Base-by-base conservation (phyloP, 257 asterid species). In the Petunia secreta region DNA sequence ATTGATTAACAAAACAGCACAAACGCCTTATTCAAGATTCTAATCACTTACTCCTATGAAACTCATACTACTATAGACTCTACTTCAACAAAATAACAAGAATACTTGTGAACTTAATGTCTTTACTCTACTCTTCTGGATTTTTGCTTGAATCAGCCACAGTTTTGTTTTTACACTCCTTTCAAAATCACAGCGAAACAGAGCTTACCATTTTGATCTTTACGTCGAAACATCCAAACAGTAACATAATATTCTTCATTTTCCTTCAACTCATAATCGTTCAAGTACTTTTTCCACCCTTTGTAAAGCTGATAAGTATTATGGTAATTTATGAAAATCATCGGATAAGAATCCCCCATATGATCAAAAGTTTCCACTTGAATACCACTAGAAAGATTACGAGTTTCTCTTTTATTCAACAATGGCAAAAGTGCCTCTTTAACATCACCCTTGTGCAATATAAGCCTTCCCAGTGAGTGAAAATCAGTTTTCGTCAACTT, bases 181-280 rank as follows among this genome's bases (percentile, higher is more conserved):
- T 36, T n/a, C 10, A 15, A 4, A 2, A 16, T 38, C 60, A 83
- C 2, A 57, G 71, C 75, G 54, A 83, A 79, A 25, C 86, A 79
- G 0, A 80, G 39, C 1, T 3, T 4, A 2, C 11, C 10, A 8
- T 25, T 41, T 1, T 25, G 25, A 25, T 4, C 0, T n/a, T 1
- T 16, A 15, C 37, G 53, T 2, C 60, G 63, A 16, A 83, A 80
- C 65, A 55, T 37, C 86, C 83, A 80, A n/a, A 79, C 66, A 8
- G 40, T 59, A 5, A 57, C 65, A 25, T 75, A 75, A 75, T 13
- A 68, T 4, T 68, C 10, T 68, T 65, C 79, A 0, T 3, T 0
- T 9, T 6, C 25, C 1, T 2, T 1, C 68, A 80, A 10, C 0
- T 67, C 0, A 68, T 73, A 50, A 0, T 53, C 5, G 0, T 44